Conservation (phyloP, 2,329 filamentous ascomycete genomes). For the Parascedosporium putredinis region DNA sequence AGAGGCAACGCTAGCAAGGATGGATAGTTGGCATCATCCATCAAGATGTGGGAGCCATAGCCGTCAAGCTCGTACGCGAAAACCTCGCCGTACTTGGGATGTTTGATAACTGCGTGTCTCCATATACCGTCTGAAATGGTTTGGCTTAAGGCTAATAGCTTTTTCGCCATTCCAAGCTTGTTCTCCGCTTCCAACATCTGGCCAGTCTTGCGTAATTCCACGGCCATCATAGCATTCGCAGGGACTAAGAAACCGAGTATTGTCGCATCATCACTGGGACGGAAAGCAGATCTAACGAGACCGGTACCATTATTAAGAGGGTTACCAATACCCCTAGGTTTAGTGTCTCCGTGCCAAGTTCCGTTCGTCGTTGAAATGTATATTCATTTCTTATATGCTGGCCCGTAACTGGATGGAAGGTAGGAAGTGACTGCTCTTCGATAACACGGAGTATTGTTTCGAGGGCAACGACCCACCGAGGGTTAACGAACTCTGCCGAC, state of each 20-base stretch:
- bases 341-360: conserved; percentile 80
- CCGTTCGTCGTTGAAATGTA: conserved; percentile 75
- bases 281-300: conserved; percentile 81
- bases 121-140: conserved; percentile 67
- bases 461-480: conserved; percentile 70
- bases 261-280: conserved; percentile 89
- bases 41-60: conserved; percentile 70
- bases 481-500: conserved; percentile 67
- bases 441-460: conserved; percentile 65
- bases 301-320: conserved; percentile 77
- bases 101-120: conserved; percentile 71
- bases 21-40: conserved; percentile 85
- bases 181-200: conserved; percentile 53
- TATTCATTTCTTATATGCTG: conserved; percentile 65
- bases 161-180: conserved; percentile 40
- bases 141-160: conserved; percentile 47
- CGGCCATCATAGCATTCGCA: conserved; percentile 90
- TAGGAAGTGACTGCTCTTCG: conserved; percentile 67
- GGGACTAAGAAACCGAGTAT: conserved; percentile 93
- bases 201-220: conserved; percentile 70
- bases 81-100: conserved; percentile 65
- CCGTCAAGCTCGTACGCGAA: conserved; percentile 86
- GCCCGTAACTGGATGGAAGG: conserved; percentile 61
- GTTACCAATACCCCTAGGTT: conserved; percentile 79
- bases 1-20: conserved; percentile 69